A percentile compares a stretch with the other conserved stretches of the same genome.
These are phyloP conservation scores for Epichloe brachyelytri DNA, from an alignment of 2,329 filamentous ascomycete genomes.

Conservation along the genomic window DNA sequence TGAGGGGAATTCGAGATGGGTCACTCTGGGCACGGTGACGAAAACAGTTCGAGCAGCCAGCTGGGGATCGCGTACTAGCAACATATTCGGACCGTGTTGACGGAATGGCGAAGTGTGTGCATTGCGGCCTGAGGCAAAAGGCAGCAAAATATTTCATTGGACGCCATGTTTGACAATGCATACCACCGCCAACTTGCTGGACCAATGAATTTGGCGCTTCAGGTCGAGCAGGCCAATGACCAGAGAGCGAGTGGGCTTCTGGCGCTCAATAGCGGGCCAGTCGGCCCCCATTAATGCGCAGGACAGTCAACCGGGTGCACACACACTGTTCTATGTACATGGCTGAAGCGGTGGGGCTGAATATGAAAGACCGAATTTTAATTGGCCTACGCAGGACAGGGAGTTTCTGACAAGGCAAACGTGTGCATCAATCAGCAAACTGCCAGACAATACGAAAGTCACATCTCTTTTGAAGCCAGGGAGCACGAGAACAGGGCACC, in stretches of 20 bases:
- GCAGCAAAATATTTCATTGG: slow-evolving; percentile 2
- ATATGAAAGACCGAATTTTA: neutral
- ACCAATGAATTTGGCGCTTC: neutral
- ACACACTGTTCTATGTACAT: neutral
- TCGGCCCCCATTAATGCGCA: neutral
- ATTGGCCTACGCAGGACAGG: no score
- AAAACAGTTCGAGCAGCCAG: slow-evolving; percentile 6
- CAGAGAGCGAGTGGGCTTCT: neutral
- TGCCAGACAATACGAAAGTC: no score
- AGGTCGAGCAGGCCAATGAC: neutral
- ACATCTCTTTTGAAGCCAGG: no score
- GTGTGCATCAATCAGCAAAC: no score
- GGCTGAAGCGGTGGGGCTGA: neutral
- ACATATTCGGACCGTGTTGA: slow-evolving; percentile 2
- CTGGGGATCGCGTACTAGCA: slow-evolving; percentile 9
- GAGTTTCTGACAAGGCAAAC: no score
- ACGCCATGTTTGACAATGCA: slow-evolving; percentile 3
- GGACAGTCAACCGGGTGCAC: no score
- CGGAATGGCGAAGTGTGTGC: neutral
- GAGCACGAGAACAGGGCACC: no score
- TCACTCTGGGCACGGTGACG: slow-evolving; percentile 6
- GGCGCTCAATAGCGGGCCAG: neutral
- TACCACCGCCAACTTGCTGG: neutral
- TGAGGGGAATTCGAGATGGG: neutral
- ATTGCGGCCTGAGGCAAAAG: slow-evolving; percentile 10